Base-by-base conservation (phyloP, 2,329 filamentous ascomycete species). In the Chaetothyriales sp. region DNA sequence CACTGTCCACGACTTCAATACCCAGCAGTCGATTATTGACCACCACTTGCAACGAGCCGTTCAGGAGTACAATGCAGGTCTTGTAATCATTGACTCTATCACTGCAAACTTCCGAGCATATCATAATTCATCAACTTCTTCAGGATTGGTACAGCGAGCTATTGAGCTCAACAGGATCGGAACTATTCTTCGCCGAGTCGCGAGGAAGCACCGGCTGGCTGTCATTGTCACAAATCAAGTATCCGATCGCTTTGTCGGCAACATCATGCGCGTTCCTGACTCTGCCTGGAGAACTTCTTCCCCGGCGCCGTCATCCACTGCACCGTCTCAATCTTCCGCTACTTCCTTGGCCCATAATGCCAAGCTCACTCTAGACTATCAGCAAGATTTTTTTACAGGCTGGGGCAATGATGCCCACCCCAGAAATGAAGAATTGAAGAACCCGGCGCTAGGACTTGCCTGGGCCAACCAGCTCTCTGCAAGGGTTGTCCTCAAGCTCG, bases 171-270 rank as follows among this genome's bases (percentile, higher is more conserved):
- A 87, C 15, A 81, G 82, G 28, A 72, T 95, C 74, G 60, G 90
- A 37, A 78, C 82, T 43, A 73, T 87, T 48, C 74, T 98, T 19
- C 80, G 89, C 37, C 77, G 83, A 43, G 71, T 97, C 1, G 92
- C 92, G 1, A 77, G 79, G 40, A 78, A 77, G 44, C 74, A 94
- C 62, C 76, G 83, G 58, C 73, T 95, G 46, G 89, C 89, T 20
- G 76, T 98, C 25, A 89, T 98, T 1, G 85, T 95, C 2, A 86
- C 90, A 4, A 98, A 98, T 65, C 92, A 98, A 67, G 90, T 98
- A 28, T 86, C 87, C 5, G 92, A 98, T 69, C 83, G 89, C 4
- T 94, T 98, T 57, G 70, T 56, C 3, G 54, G 43, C 28, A 47
- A 7, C 37, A 15, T 43, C 13, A 8, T 43, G 47, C 55, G 55